A percentile compares a stretch with the other conserved stretches of the same genome.
Conservation (phyloP, 106 monocot genomes). For the Amphibolis antarctica region DNA sequence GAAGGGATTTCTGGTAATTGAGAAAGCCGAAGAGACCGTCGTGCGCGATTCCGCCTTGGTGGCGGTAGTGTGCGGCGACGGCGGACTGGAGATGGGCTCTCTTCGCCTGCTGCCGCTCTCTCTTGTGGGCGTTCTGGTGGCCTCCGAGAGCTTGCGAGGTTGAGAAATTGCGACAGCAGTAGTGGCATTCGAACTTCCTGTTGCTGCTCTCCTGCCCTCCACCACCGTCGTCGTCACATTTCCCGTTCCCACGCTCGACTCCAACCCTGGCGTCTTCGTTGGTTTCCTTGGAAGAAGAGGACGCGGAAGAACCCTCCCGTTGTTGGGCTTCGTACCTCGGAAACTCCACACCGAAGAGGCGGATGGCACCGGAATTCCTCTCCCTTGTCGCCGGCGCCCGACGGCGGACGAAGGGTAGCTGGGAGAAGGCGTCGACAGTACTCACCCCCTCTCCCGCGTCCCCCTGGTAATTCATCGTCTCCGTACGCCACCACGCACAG, state of each 20-base stretch:
- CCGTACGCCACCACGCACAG: too few relatives aligned
- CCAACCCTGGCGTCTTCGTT: too few relatives aligned
- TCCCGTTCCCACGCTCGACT: too few relatives aligned
- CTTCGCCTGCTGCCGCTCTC: constrained; percentile 82
- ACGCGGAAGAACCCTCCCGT: not conserved
- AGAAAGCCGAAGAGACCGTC: constrained; percentile 66
- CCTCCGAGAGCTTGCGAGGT: constrained; percentile 97
- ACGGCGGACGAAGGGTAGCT: constrained; percentile 69
- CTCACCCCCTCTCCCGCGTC: constrained; percentile 38
- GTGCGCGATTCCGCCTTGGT: constrained; percentile 42
- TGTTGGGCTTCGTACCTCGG: not conserved
- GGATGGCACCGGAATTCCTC: constrained; percentile 16
- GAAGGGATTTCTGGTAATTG: constrained; percentile 32
- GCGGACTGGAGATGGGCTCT: constrained; percentile 66
- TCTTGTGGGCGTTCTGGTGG: constrained; percentile 97
- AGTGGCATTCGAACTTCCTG: constrained; percentile 89
- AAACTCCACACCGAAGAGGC: constrained; percentile 41
- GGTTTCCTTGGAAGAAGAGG: not conserved
- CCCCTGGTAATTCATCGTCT: not conserved
- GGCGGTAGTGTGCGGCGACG: constrained; percentile 18
- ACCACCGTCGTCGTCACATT: not conserved
- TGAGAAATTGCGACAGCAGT: constrained; percentile 88
- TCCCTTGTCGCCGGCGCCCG: constrained; percentile 3
- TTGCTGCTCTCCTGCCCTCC: not conserved
- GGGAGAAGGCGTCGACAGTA: constrained; percentile 84